These are phyloP conservation scores for Skeletonema tropicum DNA, from an alignment of 108 stramenopile genomes.

Conservation along the genomic window DNA sequence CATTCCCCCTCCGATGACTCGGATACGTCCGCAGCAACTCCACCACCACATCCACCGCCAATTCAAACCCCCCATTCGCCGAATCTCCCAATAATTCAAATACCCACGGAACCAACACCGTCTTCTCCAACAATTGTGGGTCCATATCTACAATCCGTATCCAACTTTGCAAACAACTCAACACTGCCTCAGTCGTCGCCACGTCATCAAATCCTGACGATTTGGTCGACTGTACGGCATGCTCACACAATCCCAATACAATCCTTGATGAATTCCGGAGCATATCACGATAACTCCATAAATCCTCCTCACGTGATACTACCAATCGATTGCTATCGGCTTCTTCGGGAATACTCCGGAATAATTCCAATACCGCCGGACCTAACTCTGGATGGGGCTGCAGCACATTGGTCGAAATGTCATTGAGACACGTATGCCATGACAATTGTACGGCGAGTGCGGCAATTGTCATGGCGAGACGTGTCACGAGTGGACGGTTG, in stretches of 20 bases:
- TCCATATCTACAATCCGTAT: conserved; percentile 78
- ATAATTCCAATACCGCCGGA: conserved; percentile 57
- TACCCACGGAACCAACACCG: conserved; percentile 37
- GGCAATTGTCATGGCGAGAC: conserved; percentile 76
- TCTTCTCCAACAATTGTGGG: conserved; percentile 43
- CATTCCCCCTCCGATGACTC: conserved; percentile 53
- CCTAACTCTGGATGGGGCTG: conserved; percentile 28
- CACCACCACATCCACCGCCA: conserved; percentile 87
- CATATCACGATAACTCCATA: conserved; percentile 27
- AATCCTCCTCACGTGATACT: conserved; percentile 58
- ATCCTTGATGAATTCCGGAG: conserved; percentile 20
- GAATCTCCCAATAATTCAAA: conserved; percentile 45
- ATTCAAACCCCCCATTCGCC: conserved; percentile 61
- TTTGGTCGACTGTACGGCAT: conserved; percentile 15
- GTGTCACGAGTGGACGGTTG: conserved; percentile 61
- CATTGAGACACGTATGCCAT: conserved; percentile 68
- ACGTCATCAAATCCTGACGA: conserved; percentile 7
- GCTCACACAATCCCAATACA: conserved; percentile 37
- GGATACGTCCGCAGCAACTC: conserved; percentile 85
- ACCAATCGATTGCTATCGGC: conserved; percentile 72
- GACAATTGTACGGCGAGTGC: conserved; percentile 82
- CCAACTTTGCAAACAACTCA: conserved; percentile 67
- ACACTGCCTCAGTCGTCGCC: conserved; percentile 49
- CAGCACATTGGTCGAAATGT: conserved; percentile 15
- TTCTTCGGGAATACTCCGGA: conserved; percentile 80